Evolutionary conservation across 192 early-diverging fungal genomes (phyloP).

Genomic region (Spinellus fusiger): DNA sequence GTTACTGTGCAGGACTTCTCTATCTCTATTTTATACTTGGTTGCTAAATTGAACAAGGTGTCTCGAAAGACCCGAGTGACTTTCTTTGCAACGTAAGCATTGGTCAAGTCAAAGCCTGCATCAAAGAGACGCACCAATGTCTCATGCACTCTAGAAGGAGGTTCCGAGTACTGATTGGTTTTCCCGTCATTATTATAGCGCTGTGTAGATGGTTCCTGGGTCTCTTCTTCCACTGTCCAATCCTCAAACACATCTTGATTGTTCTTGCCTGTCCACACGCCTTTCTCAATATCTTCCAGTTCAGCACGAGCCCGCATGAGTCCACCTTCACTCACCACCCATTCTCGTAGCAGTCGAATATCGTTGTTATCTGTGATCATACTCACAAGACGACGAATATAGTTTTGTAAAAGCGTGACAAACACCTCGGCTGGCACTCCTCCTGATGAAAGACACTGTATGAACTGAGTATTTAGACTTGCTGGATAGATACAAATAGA

Average conservation of each 20-base stretch:
- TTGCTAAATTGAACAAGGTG: conserved; percentile 7
- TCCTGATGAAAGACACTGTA: conserved; percentile 20
- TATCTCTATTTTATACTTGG: conserved; percentile 24
- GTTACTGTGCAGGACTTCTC: conserved; percentile 17
- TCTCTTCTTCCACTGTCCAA: not conserved
- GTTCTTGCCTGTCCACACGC: conserved; percentile 1
- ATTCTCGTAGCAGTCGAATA: conserved; percentile 9
- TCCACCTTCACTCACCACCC: conserved; percentile 12
- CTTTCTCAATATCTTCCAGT: not conserved
- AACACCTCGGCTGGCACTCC: conserved; percentile 18
- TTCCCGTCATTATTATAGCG: no score
- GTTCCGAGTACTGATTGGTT: conserved; percentile 9
- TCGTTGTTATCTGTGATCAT: conserved; percentile 12
- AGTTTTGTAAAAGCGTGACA: conserved; percentile 21
- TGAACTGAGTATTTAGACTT: conserved; percentile 28
- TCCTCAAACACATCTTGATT: not conserved
- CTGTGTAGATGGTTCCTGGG: no score
- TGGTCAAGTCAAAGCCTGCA: conserved; percentile 28
- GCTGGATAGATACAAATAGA: conserved; percentile 10
- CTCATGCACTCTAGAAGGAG: conserved; percentile 13
- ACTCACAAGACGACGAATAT: conserved; percentile 5
- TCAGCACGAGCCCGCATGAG: conserved; percentile 14
- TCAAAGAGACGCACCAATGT: conserved; percentile 21
- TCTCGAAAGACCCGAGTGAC: conserved; percentile 15
- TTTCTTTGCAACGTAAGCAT: conserved; percentile 19